These are phyloP conservation scores for Myochromella boudieri DNA, from an alignment of 768 basidiomycete genomes.

Conservation along the genomic window DNA sequence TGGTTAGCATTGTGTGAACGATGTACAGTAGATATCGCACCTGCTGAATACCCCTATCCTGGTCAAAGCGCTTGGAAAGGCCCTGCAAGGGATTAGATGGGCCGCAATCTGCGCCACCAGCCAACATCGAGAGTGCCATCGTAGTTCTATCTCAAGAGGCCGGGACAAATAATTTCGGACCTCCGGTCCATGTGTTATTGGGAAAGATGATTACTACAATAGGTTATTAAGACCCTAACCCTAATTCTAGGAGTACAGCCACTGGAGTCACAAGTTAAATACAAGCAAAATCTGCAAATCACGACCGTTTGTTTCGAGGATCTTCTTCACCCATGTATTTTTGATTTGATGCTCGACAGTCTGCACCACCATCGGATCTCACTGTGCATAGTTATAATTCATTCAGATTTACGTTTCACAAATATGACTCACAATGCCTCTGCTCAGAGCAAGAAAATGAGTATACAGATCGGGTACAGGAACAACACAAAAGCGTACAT, in stretches of 20 bases:
- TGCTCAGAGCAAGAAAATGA: constrained; percentile 32
- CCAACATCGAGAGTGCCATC: constrained; percentile 83
- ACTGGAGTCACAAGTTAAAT: background rate
- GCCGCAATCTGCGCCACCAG: constrained; percentile 79
- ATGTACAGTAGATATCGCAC: constrained; percentile 37
- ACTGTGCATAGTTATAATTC: constrained; percentile 44
- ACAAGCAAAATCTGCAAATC: background rate
- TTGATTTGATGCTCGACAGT: constrained; percentile 56
- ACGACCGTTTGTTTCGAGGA: constrained; percentile 19
- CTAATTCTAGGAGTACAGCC: constrained; percentile 16
- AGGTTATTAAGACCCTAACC: constrained; percentile 19
- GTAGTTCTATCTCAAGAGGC: background rate
- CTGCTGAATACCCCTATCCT: constrained; percentile 78
- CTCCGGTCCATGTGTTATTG: constrained; percentile 16
- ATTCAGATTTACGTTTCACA: constrained; percentile 14
- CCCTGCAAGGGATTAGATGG: constrained; percentile 81
- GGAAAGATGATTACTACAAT: constrained; percentile 20
- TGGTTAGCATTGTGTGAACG: constrained; percentile 10
- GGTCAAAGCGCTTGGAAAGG: constrained; percentile 76
- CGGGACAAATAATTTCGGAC: constrained; percentile 1
- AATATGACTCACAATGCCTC: constrained; percentile 69
- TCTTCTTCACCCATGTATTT: constrained; percentile 32
- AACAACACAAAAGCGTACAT: constrained; percentile 58
- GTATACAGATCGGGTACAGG: constrained; percentile 7
- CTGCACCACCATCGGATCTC: constrained; percentile 82